A percentile compares a stretch with the other conserved stretches of the same genome.
Evolutionary conservation across 805 yeast genomes (phyloP).

Genomic region (Kluyveromyces dobzhanskii): DNA sequence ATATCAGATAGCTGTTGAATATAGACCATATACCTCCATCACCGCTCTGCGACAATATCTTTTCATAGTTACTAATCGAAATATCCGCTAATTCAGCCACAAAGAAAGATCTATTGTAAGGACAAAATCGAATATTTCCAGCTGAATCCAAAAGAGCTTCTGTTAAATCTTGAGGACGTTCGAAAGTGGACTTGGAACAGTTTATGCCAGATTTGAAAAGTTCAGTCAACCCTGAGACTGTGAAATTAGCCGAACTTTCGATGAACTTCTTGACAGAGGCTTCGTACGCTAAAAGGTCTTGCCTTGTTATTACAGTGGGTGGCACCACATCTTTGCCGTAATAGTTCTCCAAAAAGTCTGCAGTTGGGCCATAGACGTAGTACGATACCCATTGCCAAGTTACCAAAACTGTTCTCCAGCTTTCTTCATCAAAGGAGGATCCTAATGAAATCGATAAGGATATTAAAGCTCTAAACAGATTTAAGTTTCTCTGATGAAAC

Average conservation of each 20-base stretch:
- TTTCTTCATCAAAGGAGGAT: constrained; percentile 44
- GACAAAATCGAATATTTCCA: constrained; percentile 31
- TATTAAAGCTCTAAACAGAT: constrained; percentile 69
- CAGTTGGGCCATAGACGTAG: constrained; percentile 54
- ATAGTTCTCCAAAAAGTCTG: constrained; percentile 28
- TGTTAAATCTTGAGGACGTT: constrained; percentile 2
- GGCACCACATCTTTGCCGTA: constrained; percentile 34
- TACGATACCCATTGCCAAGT: constrained; percentile 77
- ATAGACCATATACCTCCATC: constrained; percentile 40
- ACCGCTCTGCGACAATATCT: constrained; percentile 6
- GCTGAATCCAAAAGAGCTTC: constrained; percentile 15
- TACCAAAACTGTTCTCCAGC: constrained; percentile 58
- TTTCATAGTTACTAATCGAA: constrained; percentile 18
- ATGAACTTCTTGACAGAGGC: constrained; percentile 49
- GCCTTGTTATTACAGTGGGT: constrained; percentile 34
- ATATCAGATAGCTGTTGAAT: constrained; percentile 39
- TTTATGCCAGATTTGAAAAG: constrained; percentile 40
- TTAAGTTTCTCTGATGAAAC: constrained; percentile 59
- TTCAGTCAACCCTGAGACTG: constrained; percentile 39
- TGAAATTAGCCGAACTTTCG: constrained; percentile 53
- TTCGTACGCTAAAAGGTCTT: constrained; percentile 46
- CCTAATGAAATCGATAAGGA: constrained; percentile 81
- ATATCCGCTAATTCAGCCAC: constrained; percentile 46
- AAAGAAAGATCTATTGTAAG: constrained; percentile 48
- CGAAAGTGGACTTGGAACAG: constrained; percentile 30